Evolutionary conservation across 2,329 filamentous ascomycete genomes (phyloP).

Genomic region (Alternaria ethzedia): DNA sequence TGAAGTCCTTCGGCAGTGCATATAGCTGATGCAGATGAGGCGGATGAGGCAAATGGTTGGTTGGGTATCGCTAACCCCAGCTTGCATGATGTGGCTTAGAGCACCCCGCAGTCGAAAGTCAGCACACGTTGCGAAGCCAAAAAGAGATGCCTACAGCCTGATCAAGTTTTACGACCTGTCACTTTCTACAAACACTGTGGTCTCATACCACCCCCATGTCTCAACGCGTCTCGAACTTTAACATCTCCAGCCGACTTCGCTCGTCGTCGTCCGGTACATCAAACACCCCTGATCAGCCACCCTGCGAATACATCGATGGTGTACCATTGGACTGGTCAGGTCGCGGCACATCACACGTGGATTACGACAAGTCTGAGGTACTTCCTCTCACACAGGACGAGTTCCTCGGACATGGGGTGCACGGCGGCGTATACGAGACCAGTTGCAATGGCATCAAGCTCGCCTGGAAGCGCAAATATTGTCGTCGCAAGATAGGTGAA

Average conservation of each 20-base stretch:
- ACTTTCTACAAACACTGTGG: background rate
- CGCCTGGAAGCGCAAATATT: background rate
- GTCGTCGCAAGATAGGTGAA: background rate
- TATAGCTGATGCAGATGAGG: background rate
- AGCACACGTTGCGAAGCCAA: background rate
- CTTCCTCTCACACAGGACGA: background rate
- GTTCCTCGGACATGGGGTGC: background rate
- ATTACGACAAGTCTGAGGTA: background rate
- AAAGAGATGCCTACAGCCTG: background rate
- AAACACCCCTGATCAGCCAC: too few relatives aligned
- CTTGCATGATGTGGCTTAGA: background rate
- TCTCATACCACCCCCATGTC: too few relatives aligned
- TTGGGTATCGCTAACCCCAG: background rate
- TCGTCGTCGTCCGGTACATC: too few relatives aligned
- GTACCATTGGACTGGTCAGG: background rate
- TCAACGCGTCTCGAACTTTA: too few relatives aligned
- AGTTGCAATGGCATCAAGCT: background rate
- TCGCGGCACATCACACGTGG: background rate
- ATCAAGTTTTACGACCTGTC: rapidly evolving
- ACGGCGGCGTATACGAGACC: background rate
- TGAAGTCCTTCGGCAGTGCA: background rate
- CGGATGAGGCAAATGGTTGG: rapidly evolving
- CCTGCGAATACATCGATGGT: background rate
- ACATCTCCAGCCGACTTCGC: rapidly evolving
- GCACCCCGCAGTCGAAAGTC: background rate